Conservation (phyloP, 179 eudicot genomes). For the Beta lomatogona region DNA sequence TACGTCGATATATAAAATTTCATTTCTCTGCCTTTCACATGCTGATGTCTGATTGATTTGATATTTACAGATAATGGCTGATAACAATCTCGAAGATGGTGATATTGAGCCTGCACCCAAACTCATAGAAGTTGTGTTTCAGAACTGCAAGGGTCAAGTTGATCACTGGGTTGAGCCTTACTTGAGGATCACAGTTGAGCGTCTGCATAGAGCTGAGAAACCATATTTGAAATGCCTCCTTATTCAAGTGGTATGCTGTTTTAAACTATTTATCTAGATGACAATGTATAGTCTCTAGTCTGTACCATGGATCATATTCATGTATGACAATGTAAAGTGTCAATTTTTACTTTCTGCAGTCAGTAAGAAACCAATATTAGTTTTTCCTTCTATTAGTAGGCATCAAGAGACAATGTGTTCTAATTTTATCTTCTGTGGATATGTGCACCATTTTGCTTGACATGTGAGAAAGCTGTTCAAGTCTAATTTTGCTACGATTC, state of each 20-base stretch:
- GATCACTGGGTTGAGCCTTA: constrained; percentile 99
- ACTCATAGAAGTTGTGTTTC: constrained; percentile 91
- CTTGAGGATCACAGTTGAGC: constrained; percentile 71
- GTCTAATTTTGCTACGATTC: not conserved
- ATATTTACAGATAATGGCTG: constrained; percentile 71
- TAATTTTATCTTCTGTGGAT: not conserved
- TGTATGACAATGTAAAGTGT: not conserved
- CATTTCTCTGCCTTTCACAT: not conserved
- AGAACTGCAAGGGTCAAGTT: constrained; percentile 92
- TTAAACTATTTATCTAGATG: not conserved
- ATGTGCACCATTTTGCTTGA: not conserved
- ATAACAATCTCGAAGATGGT: constrained; percentile 86
- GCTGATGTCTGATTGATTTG: not conserved
- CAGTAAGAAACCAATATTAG: not conserved
- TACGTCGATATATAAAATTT: not conserved
- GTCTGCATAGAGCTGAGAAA: constrained; percentile 75
- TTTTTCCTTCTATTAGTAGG: not conserved
- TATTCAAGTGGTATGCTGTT: constrained; percentile 80
- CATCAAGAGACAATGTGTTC: not conserved
- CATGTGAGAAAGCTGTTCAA: not conserved
- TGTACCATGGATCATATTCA: not conserved
- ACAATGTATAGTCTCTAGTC: not conserved
- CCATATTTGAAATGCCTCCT: constrained; percentile 79
- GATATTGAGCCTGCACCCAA: constrained; percentile 99
- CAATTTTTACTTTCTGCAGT: not conserved